Conservation (phyloP, 2,329 filamentous ascomycete genomes). For the Dactylellina sp. region DNA sequence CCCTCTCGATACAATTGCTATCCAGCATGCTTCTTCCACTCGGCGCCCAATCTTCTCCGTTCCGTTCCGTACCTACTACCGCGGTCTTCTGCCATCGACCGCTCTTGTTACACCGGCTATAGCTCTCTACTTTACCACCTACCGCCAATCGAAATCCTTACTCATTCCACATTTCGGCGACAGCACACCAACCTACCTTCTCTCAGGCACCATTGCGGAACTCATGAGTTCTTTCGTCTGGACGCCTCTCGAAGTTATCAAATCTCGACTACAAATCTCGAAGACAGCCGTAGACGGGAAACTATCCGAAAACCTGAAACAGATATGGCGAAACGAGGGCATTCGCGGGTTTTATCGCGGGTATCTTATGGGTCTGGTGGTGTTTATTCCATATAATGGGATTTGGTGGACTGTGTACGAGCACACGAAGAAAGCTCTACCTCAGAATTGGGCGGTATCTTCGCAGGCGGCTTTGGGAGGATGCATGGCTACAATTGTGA, state of each 20-base stretch:
- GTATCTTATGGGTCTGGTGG: constrained; percentile 41
- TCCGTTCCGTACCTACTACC: constrained; percentile 49
- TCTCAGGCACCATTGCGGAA: constrained; percentile 45
- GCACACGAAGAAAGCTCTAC: constrained; percentile 46
- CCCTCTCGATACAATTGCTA: constrained; percentile 56
- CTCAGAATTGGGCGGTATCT: constrained; percentile 22
- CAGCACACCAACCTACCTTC: constrained; percentile 44
- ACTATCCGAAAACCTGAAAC: constrained; percentile 31
- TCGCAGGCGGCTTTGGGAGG: constrained; percentile 30
- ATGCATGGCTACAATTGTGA: constrained; percentile 36
- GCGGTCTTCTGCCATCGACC: constrained; percentile 45
- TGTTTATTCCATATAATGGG: constrained; percentile 55
- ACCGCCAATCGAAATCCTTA: constrained; percentile 48
- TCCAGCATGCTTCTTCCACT: constrained; percentile 55
- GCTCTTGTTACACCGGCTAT: constrained; percentile 47
- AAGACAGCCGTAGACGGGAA: constrained; percentile 29
- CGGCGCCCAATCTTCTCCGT: constrained; percentile 49
- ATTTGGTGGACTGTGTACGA: constrained; percentile 55
- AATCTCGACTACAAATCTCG: constrained; percentile 51
- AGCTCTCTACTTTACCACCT: constrained; percentile 48
- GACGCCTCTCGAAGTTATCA: constrained; percentile 54
- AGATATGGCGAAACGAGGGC: constrained; percentile 46
- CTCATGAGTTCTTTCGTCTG: constrained; percentile 46
- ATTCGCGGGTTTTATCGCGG: constrained; percentile 52
- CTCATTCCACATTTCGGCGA: constrained; percentile 50